Conservation (phyloP, 164 flowering plant genomes). For the Buxus sempervirens region DNA sequence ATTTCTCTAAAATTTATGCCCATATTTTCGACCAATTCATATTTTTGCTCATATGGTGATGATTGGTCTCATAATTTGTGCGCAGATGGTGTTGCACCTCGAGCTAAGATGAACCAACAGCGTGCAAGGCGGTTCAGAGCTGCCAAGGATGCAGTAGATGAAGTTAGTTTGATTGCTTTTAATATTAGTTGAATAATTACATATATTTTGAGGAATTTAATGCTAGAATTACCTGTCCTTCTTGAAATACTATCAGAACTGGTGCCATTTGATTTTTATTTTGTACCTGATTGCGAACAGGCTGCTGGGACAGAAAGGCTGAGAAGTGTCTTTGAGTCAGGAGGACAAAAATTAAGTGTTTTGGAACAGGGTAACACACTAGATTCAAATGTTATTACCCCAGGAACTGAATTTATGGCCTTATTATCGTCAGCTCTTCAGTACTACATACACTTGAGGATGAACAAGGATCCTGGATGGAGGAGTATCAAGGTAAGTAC, state of each 20-base stretch:
- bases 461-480: conserved; percentile 53
- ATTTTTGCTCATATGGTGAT: not conserved
- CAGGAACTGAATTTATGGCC: conserved; percentile 64
- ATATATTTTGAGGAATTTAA: too few relatives aligned
- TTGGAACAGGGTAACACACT: conserved; percentile 15
- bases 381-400: conserved; percentile 60
- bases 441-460: conserved; percentile 38
- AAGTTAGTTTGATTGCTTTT: conserved; percentile 17
- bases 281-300: conserved; percentile 3
- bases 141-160: conserved; percentile 42
- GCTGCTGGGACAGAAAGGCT: conserved; percentile 23
- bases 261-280: not conserved
- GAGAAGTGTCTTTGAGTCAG: conserved; percentile 16
- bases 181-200: too few relatives aligned
- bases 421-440: conserved; percentile 41
- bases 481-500: conserved; percentile 38
- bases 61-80: not conserved
- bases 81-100: conserved; percentile 51
- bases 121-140: conserved; percentile 44
- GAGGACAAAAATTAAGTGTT: conserved; percentile 10
- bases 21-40: not conserved
- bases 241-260: too few relatives aligned
- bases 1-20: not conserved
- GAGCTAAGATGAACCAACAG: conserved; percentile 60
- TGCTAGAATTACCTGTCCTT: too few relatives aligned